Percentiles rank a stretch among this genome's conserved stretches.
Evolutionary conservation across 2,329 filamentous ascomycete species (phyloP).

Genomic region (Sporothrix globosa): DNA sequence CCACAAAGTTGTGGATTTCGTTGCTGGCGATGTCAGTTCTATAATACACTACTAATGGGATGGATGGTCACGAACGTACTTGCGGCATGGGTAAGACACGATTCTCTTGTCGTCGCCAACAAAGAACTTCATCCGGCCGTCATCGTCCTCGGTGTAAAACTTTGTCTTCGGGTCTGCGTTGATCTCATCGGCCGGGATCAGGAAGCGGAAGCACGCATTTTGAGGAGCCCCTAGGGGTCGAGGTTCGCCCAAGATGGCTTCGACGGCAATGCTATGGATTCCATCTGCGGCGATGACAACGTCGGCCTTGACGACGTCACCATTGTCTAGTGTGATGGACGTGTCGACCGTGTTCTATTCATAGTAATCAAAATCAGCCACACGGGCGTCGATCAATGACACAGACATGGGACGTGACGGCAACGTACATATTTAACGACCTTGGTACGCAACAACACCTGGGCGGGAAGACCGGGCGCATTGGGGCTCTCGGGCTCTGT

Average conservation of each 20-base stretch:
- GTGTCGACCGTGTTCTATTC: constrained; percentile 3
- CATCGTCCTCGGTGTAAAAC: constrained; percentile 17
- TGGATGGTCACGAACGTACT: background rate
- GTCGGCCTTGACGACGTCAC: background rate
- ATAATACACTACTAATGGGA: background rate
- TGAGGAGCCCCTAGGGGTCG: background rate
- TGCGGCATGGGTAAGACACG: constrained; percentile 18
- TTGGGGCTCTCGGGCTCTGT: constrained; percentile 13
- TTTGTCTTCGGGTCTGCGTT: constrained; percentile 19
- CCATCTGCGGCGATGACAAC: constrained; percentile 14
- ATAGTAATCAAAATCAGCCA: background rate
- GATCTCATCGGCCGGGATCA: constrained; percentile 17
- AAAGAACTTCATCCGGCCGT: constrained; percentile 24
- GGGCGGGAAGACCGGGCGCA: background rate
- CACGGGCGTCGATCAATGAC: background rate
- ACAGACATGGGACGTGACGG: background rate
- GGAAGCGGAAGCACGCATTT: constrained; percentile 24
- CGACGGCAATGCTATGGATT: constrained; percentile 21
- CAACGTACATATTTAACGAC: constrained; percentile 18
- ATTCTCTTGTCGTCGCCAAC: constrained; percentile 22
- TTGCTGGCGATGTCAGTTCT: background rate
- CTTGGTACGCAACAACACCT: background rate
- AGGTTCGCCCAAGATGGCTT: constrained; percentile 12
- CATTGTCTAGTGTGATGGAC: constrained; percentile 14
- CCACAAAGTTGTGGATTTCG: constrained; percentile 20